Evolutionary conservation across 768 basidiomycete species (phyloP).

Genomic region (Hysterangium stoloniferum): DNA sequence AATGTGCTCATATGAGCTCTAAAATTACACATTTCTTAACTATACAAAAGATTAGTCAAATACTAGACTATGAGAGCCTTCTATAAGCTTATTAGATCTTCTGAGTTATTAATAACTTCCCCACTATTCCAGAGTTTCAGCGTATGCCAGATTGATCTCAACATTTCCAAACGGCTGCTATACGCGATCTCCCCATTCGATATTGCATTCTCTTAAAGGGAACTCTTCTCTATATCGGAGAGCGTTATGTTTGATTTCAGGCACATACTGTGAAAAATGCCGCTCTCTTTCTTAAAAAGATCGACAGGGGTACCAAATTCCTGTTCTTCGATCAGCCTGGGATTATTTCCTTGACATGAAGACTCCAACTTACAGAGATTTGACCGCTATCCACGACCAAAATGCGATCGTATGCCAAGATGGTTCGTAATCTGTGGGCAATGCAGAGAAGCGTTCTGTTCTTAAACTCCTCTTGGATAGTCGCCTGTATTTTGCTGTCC

Average conservation of each 20-base stretch:
- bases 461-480: constrained; percentile 32
- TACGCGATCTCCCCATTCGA: no score
- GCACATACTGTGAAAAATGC: constrained; percentile 32
- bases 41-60: no score
- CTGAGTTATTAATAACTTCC: no score
- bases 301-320: constrained; percentile 32
- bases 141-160: no score
- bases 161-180: no score
- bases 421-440: constrained; percentile 34
- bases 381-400: constrained; percentile 33
- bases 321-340: not conserved
- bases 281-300: constrained; percentile 24
- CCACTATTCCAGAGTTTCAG: no score
- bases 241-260: constrained; percentile 24
- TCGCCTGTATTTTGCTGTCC: constrained; percentile 39
- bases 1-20: no score
- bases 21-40: no score
- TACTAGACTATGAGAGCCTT: no score
- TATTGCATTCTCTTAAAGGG: no score
- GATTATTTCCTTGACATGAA: not conserved
- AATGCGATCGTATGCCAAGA: constrained; percentile 33
- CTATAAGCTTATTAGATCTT: no score
- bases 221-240: constrained; percentile 22
- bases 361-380: constrained; percentile 33
- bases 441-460: constrained; percentile 33